phyloP scores from a whole-genome alignment of 2,329 filamentous ascomycete species.

The Pseudogymnoascus destructans region DNA sequence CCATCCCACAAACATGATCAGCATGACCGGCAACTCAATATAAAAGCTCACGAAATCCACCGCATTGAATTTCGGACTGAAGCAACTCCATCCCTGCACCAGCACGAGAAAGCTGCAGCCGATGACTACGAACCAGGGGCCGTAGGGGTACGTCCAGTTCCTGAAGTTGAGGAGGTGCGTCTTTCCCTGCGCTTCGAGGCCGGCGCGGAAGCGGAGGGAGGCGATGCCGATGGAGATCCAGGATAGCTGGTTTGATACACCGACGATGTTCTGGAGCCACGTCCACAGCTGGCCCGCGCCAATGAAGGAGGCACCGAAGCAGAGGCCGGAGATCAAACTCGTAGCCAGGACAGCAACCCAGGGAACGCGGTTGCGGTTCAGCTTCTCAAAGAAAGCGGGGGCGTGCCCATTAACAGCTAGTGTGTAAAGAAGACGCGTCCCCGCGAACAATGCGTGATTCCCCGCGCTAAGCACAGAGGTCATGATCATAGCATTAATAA shows the following conservation, averaged over 20 bases:
- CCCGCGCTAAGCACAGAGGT: slow-evolving; percentile 45
- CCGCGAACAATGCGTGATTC: slow-evolving; percentile 46
- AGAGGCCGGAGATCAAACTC: slow-evolving; percentile 40
- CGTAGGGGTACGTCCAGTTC: slow-evolving; percentile 54
- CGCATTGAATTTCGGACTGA: slow-evolving; percentile 42
- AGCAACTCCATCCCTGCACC: slow-evolving; percentile 50
- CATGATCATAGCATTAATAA: slow-evolving; percentile 49
- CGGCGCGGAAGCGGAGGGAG: slow-evolving; percentile 51
- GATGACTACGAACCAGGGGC: slow-evolving; percentile 42
- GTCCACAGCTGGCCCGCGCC: slow-evolving; percentile 52
- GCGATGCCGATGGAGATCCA: slow-evolving; percentile 53
- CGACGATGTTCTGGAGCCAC: slow-evolving; percentile 55
- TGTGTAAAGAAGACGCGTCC: slow-evolving; percentile 42
- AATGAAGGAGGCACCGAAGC: slow-evolving; percentile 53
- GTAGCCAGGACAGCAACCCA: slow-evolving; percentile 43
- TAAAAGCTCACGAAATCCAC: slow-evolving; percentile 53
- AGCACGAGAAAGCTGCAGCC: slow-evolving; percentile 48
- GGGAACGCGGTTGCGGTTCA: slow-evolving; percentile 38
- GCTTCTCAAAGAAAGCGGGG: slow-evolving; percentile 37
- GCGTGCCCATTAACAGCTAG: slow-evolving; percentile 43
- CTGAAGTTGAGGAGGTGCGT: slow-evolving; percentile 49
- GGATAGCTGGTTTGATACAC: slow-evolving; percentile 53
- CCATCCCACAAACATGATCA: slow-evolving; percentile 42
- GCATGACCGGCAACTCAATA: slow-evolving; percentile 48
- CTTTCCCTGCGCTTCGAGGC: slow-evolving; percentile 42